Conservation (phyloP, 371 early-diverging fungal genomes). For the Syncephalastrum sp. region DNA sequence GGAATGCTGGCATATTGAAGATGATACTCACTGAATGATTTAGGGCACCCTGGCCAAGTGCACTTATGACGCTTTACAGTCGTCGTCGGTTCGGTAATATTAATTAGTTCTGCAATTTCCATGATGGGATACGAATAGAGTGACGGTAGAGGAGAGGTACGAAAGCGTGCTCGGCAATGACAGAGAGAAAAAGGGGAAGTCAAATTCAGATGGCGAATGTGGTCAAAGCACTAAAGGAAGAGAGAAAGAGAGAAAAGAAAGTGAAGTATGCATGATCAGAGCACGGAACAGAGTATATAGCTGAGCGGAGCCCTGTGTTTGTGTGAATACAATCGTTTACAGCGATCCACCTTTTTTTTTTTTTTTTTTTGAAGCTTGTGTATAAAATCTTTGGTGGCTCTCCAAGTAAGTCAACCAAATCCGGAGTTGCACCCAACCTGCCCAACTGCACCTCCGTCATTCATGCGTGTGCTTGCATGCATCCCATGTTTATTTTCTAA, state of each 20-base stretch:
- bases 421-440: no score
- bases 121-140: slow-evolving; percentile 17
- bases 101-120: slow-evolving; percentile 67
- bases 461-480: no score
- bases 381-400: no score
- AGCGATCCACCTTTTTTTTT: slow-evolving; percentile 3
- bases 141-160: not conserved
- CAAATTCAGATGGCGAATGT: not conserved
- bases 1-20: not conserved
- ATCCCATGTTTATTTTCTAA: no score
- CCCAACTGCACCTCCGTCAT: no score
- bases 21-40: slow-evolving; percentile 28
- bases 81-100: slow-evolving; percentile 39
- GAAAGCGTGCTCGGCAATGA: not conserved
- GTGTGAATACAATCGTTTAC: not conserved
- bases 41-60: slow-evolving; percentile 27
- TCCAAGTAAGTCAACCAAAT: no score
- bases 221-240: not conserved
- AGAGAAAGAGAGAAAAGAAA: slow-evolving; percentile 8
- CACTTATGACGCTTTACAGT: slow-evolving; percentile 31
- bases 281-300: slow-evolving; percentile 3
- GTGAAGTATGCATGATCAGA: not conserved
- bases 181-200: not conserved
- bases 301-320: slow-evolving; percentile 9
- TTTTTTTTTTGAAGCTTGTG: no score